Percentiles rank a stretch among this genome's conserved stretches.
Conservation (phyloP, 2,329 filamentous ascomycete species). For the Verticillium dahliae region DNA sequence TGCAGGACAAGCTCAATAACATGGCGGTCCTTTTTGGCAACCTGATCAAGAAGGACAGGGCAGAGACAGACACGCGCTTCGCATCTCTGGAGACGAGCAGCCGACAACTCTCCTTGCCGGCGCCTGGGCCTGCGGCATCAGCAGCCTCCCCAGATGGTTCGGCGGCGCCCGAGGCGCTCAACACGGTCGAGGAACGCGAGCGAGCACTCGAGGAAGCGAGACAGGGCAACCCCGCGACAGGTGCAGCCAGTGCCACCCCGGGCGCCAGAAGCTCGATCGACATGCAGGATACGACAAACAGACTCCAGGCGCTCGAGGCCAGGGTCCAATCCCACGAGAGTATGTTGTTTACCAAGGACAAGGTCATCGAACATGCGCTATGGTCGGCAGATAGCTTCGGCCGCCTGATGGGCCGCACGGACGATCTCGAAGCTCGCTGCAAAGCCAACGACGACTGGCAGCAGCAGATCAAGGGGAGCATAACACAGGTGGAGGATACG, state of each 20-base stretch:
- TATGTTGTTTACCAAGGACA: background rate
- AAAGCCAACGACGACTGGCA: background rate
- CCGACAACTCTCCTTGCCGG: background rate
- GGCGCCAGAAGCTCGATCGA: background rate
- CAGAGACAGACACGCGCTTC: background rate
- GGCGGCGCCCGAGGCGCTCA: background rate
- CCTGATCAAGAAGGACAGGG: background rate
- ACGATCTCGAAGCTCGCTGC: background rate
- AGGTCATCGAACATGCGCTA: background rate
- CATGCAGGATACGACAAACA: background rate
- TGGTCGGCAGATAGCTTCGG: too few relatives aligned
- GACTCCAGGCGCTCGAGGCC: background rate
- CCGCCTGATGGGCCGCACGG: background rate
- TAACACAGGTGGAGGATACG: background rate
- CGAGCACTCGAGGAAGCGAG: background rate
- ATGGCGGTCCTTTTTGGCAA: background rate
- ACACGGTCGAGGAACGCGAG: background rate
- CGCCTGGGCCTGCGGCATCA: background rate
- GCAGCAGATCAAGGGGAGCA: background rate
- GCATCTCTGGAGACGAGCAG: background rate
- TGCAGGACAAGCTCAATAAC: conserved; percentile 5
- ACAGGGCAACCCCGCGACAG: background rate
- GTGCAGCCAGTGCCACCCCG: background rate
- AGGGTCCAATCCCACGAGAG: background rate
- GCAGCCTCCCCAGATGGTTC: background rate